Conservation (phyloP, 2,329 filamentous ascomycete genomes). For the Diaporthe nobilis region DNA sequence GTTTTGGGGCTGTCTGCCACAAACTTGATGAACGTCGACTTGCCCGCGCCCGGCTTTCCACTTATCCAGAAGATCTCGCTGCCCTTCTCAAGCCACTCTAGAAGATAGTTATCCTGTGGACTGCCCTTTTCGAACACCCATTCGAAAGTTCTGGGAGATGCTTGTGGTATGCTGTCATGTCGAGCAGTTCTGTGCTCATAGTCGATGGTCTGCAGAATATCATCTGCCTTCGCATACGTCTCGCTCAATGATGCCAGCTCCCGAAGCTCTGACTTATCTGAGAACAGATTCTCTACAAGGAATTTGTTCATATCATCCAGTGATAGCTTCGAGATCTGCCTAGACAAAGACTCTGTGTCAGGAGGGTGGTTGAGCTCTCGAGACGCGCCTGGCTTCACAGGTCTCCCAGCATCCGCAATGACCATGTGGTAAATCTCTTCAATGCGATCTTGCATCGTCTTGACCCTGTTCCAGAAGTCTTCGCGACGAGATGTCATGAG, state of each 20-base stretch:
- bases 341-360: not conserved
- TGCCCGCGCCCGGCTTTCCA: not conserved
- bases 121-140: not conserved
- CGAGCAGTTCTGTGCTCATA: not conserved
- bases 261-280: not conserved
- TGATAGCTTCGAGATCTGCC: not conserved
- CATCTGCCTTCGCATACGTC: not conserved
- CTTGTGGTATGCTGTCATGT: not conserved
- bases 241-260: not conserved
- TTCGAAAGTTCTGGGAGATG: not conserved
- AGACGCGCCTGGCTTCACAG: not conserved
- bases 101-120: not conserved
- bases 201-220: not conserved
- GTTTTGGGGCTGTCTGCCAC: not conserved
- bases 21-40: constrained; percentile 19
- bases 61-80: not conserved
- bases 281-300: not conserved
- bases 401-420: not conserved
- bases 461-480: not conserved
- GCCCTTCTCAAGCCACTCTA: constrained; percentile 3
- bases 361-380: not conserved
- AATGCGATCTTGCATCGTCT: not conserved
- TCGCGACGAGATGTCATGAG: not conserved
- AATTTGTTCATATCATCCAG: not conserved
- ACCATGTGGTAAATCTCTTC: not conserved